These are phyloP conservation scores for Hymenoscyphus fraxineus DNA, from an alignment of 2,329 filamentous ascomycete species.

Conservation along the genomic window DNA sequence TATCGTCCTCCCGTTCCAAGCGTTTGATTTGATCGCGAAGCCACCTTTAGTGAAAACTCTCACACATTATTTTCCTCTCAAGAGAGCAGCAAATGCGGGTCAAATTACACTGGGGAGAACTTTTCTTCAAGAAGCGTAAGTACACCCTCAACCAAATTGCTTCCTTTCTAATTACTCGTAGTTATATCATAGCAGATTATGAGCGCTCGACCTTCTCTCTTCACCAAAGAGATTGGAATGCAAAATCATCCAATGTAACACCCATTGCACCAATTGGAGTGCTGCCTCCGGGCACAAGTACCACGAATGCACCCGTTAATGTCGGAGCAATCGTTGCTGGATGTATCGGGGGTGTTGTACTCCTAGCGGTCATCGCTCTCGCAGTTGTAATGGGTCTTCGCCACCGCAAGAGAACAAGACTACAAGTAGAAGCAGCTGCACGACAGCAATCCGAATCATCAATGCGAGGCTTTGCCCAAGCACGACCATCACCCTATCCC, in stretches of 20 bases:
- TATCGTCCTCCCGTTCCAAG: constrained; percentile 38
- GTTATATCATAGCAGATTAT: constrained; percentile 37
- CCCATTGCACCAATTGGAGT: constrained; percentile 14
- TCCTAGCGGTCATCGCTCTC: constrained; percentile 13
- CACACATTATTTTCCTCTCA: constrained; percentile 40
- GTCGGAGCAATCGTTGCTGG: constrained; percentile 11
- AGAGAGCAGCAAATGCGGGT: constrained; percentile 33
- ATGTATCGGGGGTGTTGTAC: constrained; percentile 10
- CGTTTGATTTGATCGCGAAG: constrained; percentile 38
- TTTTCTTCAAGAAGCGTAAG: constrained; percentile 40
- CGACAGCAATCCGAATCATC: neutral
- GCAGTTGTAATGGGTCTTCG: constrained; percentile 15
- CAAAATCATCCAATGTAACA: constrained; percentile 19
- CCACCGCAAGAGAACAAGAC: constrained; percentile 2
- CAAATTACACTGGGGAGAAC: constrained; percentile 39
- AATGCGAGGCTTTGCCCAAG: neutral
- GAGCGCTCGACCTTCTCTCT: constrained; percentile 41
- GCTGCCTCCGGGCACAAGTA: constrained; percentile 4
- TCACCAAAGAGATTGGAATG: constrained; percentile 28
- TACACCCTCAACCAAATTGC: neutral
- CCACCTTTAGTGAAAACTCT: constrained; percentile 32
- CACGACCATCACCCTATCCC: neutral
- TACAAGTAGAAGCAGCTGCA: neutral
- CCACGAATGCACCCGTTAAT: constrained; percentile 3
- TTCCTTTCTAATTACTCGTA: constrained; percentile 9